phyloP scores from a whole-genome alignment of 1,284 basidiomycete genomes.

The Pseudozyma hubeiensis region DNA sequence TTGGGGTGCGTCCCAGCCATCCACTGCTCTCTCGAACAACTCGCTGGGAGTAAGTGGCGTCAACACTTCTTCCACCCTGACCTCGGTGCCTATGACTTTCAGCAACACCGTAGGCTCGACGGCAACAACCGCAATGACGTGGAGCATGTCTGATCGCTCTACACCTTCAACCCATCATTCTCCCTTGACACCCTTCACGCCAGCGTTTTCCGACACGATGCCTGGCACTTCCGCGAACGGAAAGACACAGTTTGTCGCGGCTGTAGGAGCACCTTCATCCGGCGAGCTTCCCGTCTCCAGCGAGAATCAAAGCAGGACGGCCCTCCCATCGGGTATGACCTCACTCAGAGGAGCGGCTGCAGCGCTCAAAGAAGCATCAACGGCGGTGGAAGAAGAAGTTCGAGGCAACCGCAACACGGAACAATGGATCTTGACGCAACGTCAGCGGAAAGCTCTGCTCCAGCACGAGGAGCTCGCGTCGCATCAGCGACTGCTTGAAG shows the following conservation, averaged over 20 bases:
- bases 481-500: slow-evolving; percentile 21
- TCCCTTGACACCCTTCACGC: slow-evolving; percentile 55
- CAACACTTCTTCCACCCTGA: slow-evolving; percentile 18
- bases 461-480: slow-evolving; percentile 36
- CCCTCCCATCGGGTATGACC: slow-evolving; percentile 1
- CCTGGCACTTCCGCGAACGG: slow-evolving; percentile 21
- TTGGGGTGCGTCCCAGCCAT: slow-evolving; percentile 10
- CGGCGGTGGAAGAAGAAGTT: neutral
- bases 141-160: slow-evolving; percentile 39
- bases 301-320: slow-evolving; percentile 5
- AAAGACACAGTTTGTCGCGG: slow-evolving; percentile 22
- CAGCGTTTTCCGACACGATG: slow-evolving; percentile 50
- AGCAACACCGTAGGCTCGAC: slow-evolving; percentile 29
- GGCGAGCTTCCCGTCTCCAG: slow-evolving; percentile 10
- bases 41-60: neutral
- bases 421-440: slow-evolving; percentile 46
- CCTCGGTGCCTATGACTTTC: slow-evolving; percentile 25
- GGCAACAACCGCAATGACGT: slow-evolving; percentile 32
- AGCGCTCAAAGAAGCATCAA: slow-evolving; percentile 12
- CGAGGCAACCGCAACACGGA: slow-evolving; percentile 34
- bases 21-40: slow-evolving; percentile 3
- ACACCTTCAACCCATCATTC: slow-evolving; percentile 41
- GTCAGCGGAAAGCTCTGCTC: slow-evolving; percentile 25
- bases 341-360: slow-evolving; percentile 18
- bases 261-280: slow-evolving; percentile 11